Base-by-base conservation (phyloP, 1,139 yeast genomes). In the Nakaseomyces sp. region DNA sequence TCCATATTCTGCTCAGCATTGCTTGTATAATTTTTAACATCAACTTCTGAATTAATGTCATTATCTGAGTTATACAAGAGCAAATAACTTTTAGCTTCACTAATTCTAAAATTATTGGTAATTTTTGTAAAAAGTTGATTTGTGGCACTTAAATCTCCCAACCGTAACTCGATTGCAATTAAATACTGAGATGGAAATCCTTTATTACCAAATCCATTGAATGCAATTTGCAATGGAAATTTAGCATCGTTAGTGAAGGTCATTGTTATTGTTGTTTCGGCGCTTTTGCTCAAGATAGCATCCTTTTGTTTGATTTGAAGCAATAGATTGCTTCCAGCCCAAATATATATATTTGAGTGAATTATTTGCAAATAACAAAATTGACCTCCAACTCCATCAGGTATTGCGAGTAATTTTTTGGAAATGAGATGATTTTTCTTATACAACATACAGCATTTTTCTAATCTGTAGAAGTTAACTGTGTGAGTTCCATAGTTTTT, bases 31-130 rank as follows among this genome's bases (percentile, higher is more conserved):
- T 16, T 16, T 15, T 30, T 15, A 10, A 35, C 35, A 12, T 29
- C 28, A 19, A 39, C 46, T 18, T 41, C 41, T 12, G 43, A 41
- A 3, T 38, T 43, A n/a, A 25, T 15, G 7, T 42, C 49, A 10
- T 46, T 48, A 15, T 50, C 51, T 7, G 43, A 35, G 37, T 53
- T 43, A 16, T 49, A 47, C 19, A 58, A 44, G 3, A 49, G 42
- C 22, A 58, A 49, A 30, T 47, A 54, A 2, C 51, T 47, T 29
- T 47, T 46, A 1, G 49, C 54, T 42, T 57, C 57, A 43, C 62
- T 57, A 2, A 58, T 45, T 38, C 53, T 57, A 5, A 50, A 50
- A 6, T 40, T 20, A 29, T 42, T 47, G 4, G 46, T 47, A 3
- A 50, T 44, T 26, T 45, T 45, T 8, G 40, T 31, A 30, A 46